phyloP scores from a whole-genome alignment of 495 filamentous ascomycete genomes.

The Trichoderma gamsii region DNA sequence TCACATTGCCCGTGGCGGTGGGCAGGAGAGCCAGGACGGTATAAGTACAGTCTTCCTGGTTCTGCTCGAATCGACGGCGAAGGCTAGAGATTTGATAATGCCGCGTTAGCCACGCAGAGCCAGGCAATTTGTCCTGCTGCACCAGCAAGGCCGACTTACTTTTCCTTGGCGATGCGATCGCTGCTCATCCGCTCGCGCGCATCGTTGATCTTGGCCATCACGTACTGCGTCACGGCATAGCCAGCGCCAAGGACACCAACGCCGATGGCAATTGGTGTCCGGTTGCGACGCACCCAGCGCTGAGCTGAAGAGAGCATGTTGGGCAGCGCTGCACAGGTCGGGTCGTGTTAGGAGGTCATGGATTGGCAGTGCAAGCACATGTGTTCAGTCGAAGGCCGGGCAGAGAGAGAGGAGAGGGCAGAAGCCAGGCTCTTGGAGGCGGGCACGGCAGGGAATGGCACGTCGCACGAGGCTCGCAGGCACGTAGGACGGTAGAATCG shows the following conservation, averaged over 20 bases:
- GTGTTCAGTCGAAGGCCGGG: not conserved
- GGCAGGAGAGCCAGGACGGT: slow-evolving; percentile 95
- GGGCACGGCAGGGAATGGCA: not conserved
- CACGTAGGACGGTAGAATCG: no score
- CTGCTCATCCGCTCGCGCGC: slow-evolving; percentile 90
- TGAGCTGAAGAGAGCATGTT: slow-evolving; percentile 77
- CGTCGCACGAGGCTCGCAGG: not conserved
- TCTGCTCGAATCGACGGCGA: slow-evolving; percentile 92
- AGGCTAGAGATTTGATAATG: slow-evolving; percentile 49
- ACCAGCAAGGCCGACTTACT: slow-evolving; percentile 46
- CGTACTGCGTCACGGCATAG: slow-evolving; percentile 90
- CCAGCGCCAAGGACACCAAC: slow-evolving; percentile 80
- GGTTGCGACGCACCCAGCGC: slow-evolving; percentile 87
- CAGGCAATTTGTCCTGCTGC: not conserved
- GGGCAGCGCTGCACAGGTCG: slow-evolving; percentile 19
- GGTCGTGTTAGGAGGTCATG: slow-evolving; percentile 6
- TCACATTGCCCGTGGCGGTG: slow-evolving; percentile 79
- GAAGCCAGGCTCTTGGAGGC: not conserved
- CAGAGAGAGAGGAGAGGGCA: not conserved
- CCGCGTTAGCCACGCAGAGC: slow-evolving; percentile 19
- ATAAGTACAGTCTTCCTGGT: slow-evolving; percentile 96
- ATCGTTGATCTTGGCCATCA: slow-evolving; percentile 81
- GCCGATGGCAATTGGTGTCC: slow-evolving; percentile 80
- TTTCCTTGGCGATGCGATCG: slow-evolving; percentile 91
- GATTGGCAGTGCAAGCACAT: not conserved